These are phyloP conservation scores for Canavalia gladiata DNA, from an alignment of 306 rosid genomes.

Conservation along the genomic window DNA sequence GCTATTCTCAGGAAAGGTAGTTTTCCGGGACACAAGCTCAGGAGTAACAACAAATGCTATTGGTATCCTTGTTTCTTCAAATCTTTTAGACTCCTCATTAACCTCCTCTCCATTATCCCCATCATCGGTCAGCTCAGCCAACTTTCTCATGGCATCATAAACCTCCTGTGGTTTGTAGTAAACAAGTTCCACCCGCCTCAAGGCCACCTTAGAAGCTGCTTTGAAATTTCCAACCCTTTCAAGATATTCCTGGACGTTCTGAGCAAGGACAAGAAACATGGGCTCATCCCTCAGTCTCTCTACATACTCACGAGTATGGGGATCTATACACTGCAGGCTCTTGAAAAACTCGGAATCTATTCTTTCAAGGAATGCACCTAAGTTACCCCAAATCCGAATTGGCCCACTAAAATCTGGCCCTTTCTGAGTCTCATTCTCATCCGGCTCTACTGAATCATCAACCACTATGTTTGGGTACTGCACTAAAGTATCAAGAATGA, in stretches of 20 bases:
- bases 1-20: conserved; percentile 84
- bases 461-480: conserved; percentile 81
- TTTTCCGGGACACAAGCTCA: conserved; percentile 82
- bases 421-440: conserved; percentile 92
- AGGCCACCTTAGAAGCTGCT: conserved; percentile 86
- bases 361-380: conserved; percentile 88
- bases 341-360: conserved; percentile 88
- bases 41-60: conserved; percentile 81
- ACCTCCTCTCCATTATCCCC: conserved; percentile 62
- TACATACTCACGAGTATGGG: conserved; percentile 96
- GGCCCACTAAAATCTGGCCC: conserved; percentile 76
- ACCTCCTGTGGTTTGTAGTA: conserved; percentile 97
- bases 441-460: conserved; percentile 84
- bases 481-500: conserved; percentile 85
- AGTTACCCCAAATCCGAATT: conserved; percentile 90
- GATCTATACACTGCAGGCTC: conserved; percentile 97
- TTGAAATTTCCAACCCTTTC: conserved; percentile 71
- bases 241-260: conserved; percentile 92
- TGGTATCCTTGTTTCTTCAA: conserved; percentile 73
- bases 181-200: conserved; percentile 82
- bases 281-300: conserved; percentile 96
- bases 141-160: conserved; percentile 91
- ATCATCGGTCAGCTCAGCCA: conserved; percentile 74
- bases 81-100: conserved; percentile 60
- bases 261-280: conserved; percentile 84